These are phyloP conservation scores for Verticillium albo-atrum DNA, from an alignment of 2,329 filamentous ascomycete species.

Conservation along the genomic window DNA sequence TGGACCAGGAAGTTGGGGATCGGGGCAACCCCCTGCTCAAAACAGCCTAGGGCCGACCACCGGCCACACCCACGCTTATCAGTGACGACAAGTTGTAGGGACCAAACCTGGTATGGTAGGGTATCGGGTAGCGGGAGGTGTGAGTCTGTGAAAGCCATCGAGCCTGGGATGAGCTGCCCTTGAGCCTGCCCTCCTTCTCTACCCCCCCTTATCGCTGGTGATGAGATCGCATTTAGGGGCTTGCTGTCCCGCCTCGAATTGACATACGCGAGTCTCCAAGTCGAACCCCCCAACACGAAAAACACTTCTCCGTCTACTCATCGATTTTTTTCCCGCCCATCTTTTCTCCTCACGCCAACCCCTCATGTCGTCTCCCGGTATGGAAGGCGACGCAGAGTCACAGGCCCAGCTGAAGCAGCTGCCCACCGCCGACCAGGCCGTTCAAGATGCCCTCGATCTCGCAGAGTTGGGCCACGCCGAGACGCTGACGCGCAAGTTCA, in stretches of 20 bases:
- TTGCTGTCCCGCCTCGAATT: neutral
- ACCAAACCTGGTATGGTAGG: slow-evolving; percentile 21
- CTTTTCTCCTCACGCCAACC: neutral
- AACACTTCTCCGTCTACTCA: neutral
- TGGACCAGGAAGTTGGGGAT: neutral
- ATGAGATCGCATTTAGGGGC: neutral
- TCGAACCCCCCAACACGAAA: neutral
- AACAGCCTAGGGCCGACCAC: neutral
- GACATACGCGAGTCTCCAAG: neutral
- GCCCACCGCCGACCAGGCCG: neutral
- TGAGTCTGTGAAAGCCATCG: neutral
- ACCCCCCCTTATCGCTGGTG: neutral
- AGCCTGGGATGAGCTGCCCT: neutral
- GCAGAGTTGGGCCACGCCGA: slow-evolving; percentile 35
- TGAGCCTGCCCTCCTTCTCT: neutral
- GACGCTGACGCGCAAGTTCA: slow-evolving; percentile 41
- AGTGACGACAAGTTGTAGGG: slow-evolving; percentile 19
- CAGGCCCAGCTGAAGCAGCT: neutral
- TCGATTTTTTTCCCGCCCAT: neutral
- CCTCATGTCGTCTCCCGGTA: neutral
- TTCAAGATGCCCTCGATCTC: slow-evolving; percentile 31
- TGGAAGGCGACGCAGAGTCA: neutral
- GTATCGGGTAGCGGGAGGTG: slow-evolving; percentile 16
- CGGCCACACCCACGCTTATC: neutral
- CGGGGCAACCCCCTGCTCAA: neutral